Base-by-base conservation (phyloP, 176 grass and related monocot genomes). In the Panicum miliaceum region DNA sequence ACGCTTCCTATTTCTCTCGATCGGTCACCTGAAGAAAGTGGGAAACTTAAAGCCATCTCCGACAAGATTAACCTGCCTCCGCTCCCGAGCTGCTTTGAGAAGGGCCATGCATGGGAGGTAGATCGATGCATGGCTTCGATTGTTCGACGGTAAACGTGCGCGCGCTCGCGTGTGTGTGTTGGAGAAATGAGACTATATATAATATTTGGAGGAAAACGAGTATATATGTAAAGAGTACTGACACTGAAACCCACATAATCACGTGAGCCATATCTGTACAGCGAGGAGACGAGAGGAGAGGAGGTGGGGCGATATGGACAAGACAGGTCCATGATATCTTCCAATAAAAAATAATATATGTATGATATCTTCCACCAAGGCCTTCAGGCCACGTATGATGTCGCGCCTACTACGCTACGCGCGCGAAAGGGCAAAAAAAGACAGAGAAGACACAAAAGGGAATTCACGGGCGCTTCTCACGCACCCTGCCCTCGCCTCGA, bases 261-360 rank as follows among this genome's bases (percentile, higher is more conserved):
- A 72, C 57, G 68, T 80, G 84, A 37, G 25, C 8, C 46, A n/a
- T 64, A 64, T 40, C 27, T 64, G 59, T 79, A 79, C 40, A 64
- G 29, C 3, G 29, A 53, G 32, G 12, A 53, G 23, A 23, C 12
- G 27, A 15, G 43, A 16, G n/a, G 43, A 16, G n/a, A 14, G 43
- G 9, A 27, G 0, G 27, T 8, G 20, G 8, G 26, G 50, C 15
- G 26, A 43, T 57, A 71, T 77, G 53, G 73, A 62, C 73, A 25
- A 38, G 79, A 62, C 80, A 19, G 42, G 54, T 77, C 42, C 52
- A 77, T 56, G 29, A 36, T 50, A 82, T 58, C n/a, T n/a, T n/a
- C n/a, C n/a, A n/a, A n/a, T n/a, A n/a, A n/a, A n/a, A n/a, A n/a
- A n/a, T n/a, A n/a, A n/a, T n/a, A 14, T 73, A 79, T 72, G 58